These are phyloP conservation scores for Magnolia changhungtana DNA, from an alignment of 164 flowering plant genomes.

Conservation along the genomic window DNA sequence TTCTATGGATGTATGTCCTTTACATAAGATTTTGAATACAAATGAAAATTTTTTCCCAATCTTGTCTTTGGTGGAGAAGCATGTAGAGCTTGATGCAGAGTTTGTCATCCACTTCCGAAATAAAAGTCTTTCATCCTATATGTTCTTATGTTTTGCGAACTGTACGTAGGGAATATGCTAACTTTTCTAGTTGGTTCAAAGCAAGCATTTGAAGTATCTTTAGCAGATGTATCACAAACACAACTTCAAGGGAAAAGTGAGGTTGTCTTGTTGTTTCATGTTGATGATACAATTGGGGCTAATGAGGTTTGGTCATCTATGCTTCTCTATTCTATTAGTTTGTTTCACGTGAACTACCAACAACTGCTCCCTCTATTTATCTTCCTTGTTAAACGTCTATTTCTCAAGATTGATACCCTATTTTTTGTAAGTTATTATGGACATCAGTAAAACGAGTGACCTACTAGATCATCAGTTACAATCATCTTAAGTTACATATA, in stretches of 20 bases:
- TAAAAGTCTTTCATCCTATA: background rate
- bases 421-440: no score
- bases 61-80: no score
- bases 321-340: no score
- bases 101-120: no score
- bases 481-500: no score
- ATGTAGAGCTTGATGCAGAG: no score
- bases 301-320: constrained; percentile 61
- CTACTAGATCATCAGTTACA: no score
- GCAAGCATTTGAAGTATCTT: constrained; percentile 94
- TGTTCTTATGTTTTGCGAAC: background rate
- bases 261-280: constrained; percentile 88
- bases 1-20: no score
- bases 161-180: constrained; percentile 67
- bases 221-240: constrained; percentile 93
- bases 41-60: no score
- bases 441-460: no score
- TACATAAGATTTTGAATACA: no score
- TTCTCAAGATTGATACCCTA: background rate
- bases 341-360: background rate
- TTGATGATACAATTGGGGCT: constrained; percentile 95
- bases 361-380: background rate
- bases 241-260: constrained; percentile 96
- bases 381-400: background rate
- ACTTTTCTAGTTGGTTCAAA: constrained; percentile 71